phyloP scores from a whole-genome alignment of 176 grass and related monocot species.

The Panicum miliaceum region DNA sequence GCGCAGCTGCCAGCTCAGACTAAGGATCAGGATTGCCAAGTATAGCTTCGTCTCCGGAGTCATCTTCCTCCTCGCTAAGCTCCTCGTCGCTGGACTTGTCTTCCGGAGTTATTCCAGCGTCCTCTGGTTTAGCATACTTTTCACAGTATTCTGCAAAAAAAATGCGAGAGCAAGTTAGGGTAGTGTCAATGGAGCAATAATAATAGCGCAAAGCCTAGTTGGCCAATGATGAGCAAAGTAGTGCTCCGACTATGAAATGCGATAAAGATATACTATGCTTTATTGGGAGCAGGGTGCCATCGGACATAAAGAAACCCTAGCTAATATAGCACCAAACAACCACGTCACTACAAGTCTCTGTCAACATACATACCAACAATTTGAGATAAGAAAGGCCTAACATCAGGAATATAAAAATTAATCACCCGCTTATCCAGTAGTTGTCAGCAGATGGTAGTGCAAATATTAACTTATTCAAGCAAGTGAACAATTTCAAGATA shows the following conservation, averaged over 20 bases:
- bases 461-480: slow-evolving; percentile 5
- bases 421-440: background rate
- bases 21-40: slow-evolving; percentile 82
- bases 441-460: background rate
- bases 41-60: slow-evolving; percentile 67
- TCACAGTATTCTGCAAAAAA: slow-evolving; percentile 71
- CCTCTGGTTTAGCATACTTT: slow-evolving; percentile 80
- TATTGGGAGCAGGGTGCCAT: background rate
- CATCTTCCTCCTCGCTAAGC: slow-evolving; percentile 77
- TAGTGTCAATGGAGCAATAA: background rate
- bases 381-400: background rate
- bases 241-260: slow-evolving; percentile 8
- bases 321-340: background rate
- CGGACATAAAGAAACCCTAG: background rate
- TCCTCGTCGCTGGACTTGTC: slow-evolving; percentile 84
- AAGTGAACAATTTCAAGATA: background rate
- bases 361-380: background rate
- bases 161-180: slow-evolving; percentile 5
- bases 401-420: background rate
- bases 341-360: background rate
- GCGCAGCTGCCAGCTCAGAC: slow-evolving; percentile 28
- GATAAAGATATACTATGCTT: background rate
- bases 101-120: slow-evolving; percentile 66
- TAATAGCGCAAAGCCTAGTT: background rate
- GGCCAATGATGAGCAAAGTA: background rate